Evolutionary conservation across 192 early-diverging fungal species (phyloP).

Genomic region (Backusella liffmaniae): DNA sequence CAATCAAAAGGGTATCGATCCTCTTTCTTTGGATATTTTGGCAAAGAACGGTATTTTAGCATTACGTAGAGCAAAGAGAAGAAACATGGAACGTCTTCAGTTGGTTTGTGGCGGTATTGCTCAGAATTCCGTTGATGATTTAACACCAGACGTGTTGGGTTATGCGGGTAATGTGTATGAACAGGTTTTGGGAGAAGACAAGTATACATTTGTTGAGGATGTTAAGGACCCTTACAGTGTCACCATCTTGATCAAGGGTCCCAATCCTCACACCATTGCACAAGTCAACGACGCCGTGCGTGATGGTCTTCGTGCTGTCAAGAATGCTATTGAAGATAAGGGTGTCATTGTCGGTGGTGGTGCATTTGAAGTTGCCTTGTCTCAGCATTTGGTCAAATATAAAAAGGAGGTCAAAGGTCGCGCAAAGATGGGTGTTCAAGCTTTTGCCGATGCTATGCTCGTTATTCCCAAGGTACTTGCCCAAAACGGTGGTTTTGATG

Average conservation of each 20-base stretch:
- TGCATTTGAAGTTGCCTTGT: constrained; percentile 92
- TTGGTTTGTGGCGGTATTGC: constrained; percentile 92
- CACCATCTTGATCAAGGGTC: constrained; percentile 93
- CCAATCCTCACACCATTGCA: constrained; percentile 88
- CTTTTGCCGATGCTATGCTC: constrained; percentile 96
- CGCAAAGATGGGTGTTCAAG: constrained; percentile 94
- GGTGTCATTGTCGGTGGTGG: constrained; percentile 90
- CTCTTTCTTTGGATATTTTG: constrained; percentile 94
- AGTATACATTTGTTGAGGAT: constrained; percentile 99
- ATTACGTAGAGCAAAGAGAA: constrained; percentile 94
- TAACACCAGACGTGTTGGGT: constrained; percentile 80
- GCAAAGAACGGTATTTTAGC: constrained; percentile 95
- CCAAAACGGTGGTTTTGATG: constrained; percentile 93
- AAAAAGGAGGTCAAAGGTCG: constrained; percentile 88
- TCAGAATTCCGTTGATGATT: constrained; percentile 98
- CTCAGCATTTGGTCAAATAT: constrained; percentile 83
- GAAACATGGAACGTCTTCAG: constrained; percentile 99
- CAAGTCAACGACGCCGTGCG: constrained; percentile 98
- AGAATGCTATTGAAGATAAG: constrained; percentile 96
- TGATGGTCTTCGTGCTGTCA: constrained; percentile 96
- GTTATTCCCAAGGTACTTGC: constrained; percentile 97
- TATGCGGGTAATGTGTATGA: constrained; percentile 94
- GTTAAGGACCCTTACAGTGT: constrained; percentile 87
- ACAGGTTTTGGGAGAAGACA: constrained; percentile 94
- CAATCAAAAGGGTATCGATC: constrained; percentile 99